Evolutionary conservation across 371 early-diverging fungal species (phyloP), one percentile per base, ranked within the genome.

Genomic region (Saksenaea oblongispora): DNA sequence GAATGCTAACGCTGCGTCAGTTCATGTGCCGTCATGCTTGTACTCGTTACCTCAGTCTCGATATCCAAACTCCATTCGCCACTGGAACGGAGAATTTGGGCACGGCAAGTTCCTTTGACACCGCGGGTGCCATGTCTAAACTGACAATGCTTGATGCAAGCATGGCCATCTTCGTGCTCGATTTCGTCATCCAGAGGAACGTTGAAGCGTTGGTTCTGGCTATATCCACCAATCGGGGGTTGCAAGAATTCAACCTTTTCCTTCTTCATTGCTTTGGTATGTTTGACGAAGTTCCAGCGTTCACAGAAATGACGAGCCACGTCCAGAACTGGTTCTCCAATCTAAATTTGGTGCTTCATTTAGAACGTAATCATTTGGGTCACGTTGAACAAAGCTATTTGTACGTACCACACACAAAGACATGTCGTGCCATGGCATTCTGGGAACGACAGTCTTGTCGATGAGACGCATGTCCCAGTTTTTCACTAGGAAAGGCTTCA

Each of bases 341-440:
- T 65, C 84, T 84, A 73, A 47, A 47, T 22, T 22, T 22, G 10
- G 51, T 31, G 42, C 1, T 18, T 47, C 22, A 47, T 18, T n/a
- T 36, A 22, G 22, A 24, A 44, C 18, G 28, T 55, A 56, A 34
- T 13, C 27, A 37, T 60, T 64, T 56, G 18, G 31, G 15, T 28
- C 26, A 39, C 18, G 47, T 15, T 8, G 53, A 54, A 42, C 37
- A 42, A 42, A 44, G n/a, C 7, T 35, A 31, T 34, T 35, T 18
- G 13, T 55, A 83, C 74, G 60, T 71, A 78, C 85, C 73, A 92
- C 80, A 61, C 85, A 89, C 64, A 92, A 72, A 8, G 90, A 89
- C 26, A 97, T 86, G 62, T 98, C 98, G 76, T 97, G 97, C 98
- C 98, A 98, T 39, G 97, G 96, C 96, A 98, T 93, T 67, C 97